Percentiles rank a stretch among this genome's conserved stretches.
phyloP scores from a whole-genome alignment of 805 yeast genomes.

The Saccharomycodes ludwigii region DNA sequence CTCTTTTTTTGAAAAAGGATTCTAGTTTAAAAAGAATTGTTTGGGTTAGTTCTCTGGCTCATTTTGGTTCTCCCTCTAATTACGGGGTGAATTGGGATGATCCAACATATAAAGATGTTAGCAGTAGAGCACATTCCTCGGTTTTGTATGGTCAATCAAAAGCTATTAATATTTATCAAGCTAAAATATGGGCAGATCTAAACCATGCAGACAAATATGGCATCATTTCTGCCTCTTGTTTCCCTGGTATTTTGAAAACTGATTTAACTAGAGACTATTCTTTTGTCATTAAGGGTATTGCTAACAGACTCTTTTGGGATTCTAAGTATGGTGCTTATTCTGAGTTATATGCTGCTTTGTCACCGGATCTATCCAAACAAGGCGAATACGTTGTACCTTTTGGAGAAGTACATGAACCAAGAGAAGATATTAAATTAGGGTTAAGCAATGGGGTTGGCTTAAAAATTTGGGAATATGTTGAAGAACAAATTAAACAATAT shows the following conservation, averaged over 20 bases:
- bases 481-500: slow-evolving; percentile 9
- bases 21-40: slow-evolving; percentile 23
- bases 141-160: slow-evolving; percentile 28
- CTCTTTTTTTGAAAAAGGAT: slow-evolving; percentile 24
- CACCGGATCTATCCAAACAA: slow-evolving; percentile 21
- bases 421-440: slow-evolving; percentile 17
- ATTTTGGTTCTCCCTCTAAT: slow-evolving; percentile 15
- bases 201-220: slow-evolving; percentile 18
- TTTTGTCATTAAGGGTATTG: slow-evolving; percentile 5
- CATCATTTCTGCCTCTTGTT: slow-evolving; percentile 23
- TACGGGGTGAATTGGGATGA: slow-evolving; percentile 24
- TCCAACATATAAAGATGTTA: slow-evolving; percentile 15
- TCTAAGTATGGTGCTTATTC: slow-evolving; percentile 26
- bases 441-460: slow-evolving; percentile 17
- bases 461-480: slow-evolving; percentile 18
- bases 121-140: slow-evolving; percentile 11
- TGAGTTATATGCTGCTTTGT: slow-evolving; percentile 26
- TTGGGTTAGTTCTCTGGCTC: slow-evolving; percentile 28
- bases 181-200: slow-evolving; percentile 24
- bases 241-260: slow-evolving; percentile 26
- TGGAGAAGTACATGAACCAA: slow-evolving; percentile 21
- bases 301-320: slow-evolving; percentile 10
- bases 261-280: slow-evolving; percentile 20
- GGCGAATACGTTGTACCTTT: slow-evolving; percentile 27
- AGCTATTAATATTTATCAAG: slow-evolving; percentile 24